Conservation (phyloP, 1,284 basidiomycete species). For the Macrocystidia cucumis region DNA sequence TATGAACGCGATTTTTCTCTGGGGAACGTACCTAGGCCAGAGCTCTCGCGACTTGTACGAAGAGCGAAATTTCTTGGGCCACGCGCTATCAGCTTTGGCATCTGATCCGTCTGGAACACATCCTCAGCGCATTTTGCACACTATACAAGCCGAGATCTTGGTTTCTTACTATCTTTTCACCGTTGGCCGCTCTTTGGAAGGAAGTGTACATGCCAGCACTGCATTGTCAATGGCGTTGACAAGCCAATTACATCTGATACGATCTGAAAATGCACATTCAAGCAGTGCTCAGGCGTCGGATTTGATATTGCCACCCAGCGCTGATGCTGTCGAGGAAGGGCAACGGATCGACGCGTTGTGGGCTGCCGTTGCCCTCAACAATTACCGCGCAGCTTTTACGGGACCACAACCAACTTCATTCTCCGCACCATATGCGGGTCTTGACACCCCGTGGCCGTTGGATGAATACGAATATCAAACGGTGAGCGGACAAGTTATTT, state of each 20-base stretch:
- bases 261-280: constrained; percentile 14
- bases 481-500: constrained; percentile 7
- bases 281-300: constrained; percentile 1
- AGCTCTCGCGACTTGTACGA: no score
- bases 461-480: constrained; percentile 22
- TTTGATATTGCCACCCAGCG: constrained; percentile 13
- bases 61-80: no score
- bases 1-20: no score
- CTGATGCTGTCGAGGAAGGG: constrained; percentile 30
- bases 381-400: constrained; percentile 29
- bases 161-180: constrained; percentile 37
- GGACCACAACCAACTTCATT: constrained; percentile 26
- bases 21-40: no score
- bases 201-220: constrained; percentile 32
- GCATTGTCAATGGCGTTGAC: constrained; percentile 33
- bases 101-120: constrained; percentile 21
- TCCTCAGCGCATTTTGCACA: constrained; percentile 28
- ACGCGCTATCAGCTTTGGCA: no score
- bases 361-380: constrained; percentile 33
- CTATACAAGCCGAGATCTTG: constrained; percentile 38
- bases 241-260: constrained; percentile 27
- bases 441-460: constrained; percentile 36
- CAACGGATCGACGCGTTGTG: constrained; percentile 42
- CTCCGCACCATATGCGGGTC: constrained; percentile 18
- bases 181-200: constrained; percentile 30